A percentile compares a stretch with the other conserved stretches of the same genome.
These are phyloP conservation scores for Leccinum sublutescens DNA, from an alignment of 768 basidiomycete species.

Conservation along the genomic window DNA sequence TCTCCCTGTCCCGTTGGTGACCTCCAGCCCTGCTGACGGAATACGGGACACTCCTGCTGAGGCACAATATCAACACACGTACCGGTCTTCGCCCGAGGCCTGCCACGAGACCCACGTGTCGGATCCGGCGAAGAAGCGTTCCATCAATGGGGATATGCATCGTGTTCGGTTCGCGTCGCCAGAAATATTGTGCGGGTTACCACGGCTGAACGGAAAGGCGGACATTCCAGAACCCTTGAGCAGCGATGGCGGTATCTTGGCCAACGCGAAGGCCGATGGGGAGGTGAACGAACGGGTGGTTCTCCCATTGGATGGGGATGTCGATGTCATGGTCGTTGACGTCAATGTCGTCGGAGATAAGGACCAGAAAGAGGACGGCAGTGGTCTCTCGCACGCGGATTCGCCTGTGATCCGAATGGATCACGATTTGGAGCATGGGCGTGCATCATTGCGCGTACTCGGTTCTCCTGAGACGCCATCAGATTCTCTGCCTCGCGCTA, in stretches of 20 bases:
- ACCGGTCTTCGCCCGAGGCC: slow-evolving; percentile 15
- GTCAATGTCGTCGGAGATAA: slow-evolving; percentile 7
- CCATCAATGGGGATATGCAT: slow-evolving; percentile 15
- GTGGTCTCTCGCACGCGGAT: neutral
- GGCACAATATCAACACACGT: slow-evolving; percentile 18
- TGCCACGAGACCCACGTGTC: neutral
- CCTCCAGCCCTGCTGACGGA: slow-evolving; percentile 9
- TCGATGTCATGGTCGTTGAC: slow-evolving; percentile 27
- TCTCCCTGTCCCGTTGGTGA: slow-evolving; percentile 9
- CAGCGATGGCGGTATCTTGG: neutral
- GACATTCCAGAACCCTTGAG: slow-evolving; percentile 3
- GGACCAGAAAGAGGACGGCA: neutral
- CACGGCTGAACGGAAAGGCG: slow-evolving; percentile 8
- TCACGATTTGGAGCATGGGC: neutral
- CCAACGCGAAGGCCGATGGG: neutral
- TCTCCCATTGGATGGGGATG: slow-evolving; percentile 5
- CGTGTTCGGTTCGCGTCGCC: slow-evolving; percentile 34
- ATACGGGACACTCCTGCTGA: slow-evolving; percentile 27
- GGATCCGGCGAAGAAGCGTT: slow-evolving; percentile 14
- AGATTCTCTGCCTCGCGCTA: neutral
- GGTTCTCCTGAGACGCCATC: slow-evolving; percentile 3
- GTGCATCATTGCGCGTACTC: neutral
- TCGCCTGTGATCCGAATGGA: neutral
- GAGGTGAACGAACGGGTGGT: neutral
- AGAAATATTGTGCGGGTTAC: slow-evolving; percentile 21